Evolutionary conservation across 1,284 basidiomycete genomes (phyloP), one percentile per base, ranked within the genome.

Genomic region (Naganishia liquefaciens): DNA sequence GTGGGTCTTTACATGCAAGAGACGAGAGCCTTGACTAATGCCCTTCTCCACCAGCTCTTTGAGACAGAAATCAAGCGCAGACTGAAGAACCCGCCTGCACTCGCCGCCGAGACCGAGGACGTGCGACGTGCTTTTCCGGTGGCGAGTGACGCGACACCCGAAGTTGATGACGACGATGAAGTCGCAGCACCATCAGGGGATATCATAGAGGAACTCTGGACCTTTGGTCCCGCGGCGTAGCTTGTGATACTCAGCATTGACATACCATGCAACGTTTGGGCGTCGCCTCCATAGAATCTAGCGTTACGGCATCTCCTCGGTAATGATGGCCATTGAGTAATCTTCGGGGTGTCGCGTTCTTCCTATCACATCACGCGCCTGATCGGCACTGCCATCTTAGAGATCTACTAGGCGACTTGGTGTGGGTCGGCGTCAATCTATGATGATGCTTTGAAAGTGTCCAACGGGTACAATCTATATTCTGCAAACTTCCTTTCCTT

Each of bases 11-110:
- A 2, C n/a, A 5, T 27, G 44, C 37, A 43, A 49, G 33, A 19
- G 46, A 44, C 47, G 19, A 50, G 13, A 66, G 21, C 11, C 42
- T 11, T 23, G 39, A 46, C 27, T 61, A 44, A 37, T 55, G 42
- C 21, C 11, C 13, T 5, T 17, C 10, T 30, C 10, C 44, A 61
- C n/a, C 73, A 94, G 90, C 82, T 98, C 39, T 90, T 96, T 70
- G 91, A 94, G 57, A 90, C 89, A 1, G 95, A 98, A 74, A 82
- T 83, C 23, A 87, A 86, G 66, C 83, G 91, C 54, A 89, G 86
- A 68, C 87, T 96, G 57, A 90, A 87, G 76, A 88, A 86, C 71
- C 87, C 91, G 62, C 91, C 93, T 0, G 87, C 90, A 9, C 70
- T 83, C 42, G 75, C 76, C 0, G 64, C 79, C 1, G 73, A 73